These are phyloP conservation scores for Albugo candida DNA, from an alignment of 352 stramenopile genomes.

Conservation along the genomic window DNA sequence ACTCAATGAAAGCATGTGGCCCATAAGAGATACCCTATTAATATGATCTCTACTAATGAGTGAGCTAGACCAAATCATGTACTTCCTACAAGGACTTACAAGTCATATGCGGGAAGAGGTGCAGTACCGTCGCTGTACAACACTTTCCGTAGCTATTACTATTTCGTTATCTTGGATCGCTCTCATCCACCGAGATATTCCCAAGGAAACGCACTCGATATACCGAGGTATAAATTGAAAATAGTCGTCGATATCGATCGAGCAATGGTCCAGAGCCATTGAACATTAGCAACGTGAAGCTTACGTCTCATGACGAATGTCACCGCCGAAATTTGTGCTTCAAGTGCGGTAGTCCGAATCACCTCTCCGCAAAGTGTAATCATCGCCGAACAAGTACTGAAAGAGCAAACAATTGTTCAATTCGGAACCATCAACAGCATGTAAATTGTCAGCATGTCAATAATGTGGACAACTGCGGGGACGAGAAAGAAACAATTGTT, in stretches of 20 bases:
- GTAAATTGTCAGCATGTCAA: not conserved
- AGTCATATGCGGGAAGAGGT: not conserved
- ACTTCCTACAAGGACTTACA: not conserved
- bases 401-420: too few relatives aligned
- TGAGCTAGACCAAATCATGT: not conserved
- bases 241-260: not conserved
- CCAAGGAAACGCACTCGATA: not conserved
- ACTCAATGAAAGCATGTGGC: slow-evolving; percentile 4
- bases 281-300: not conserved
- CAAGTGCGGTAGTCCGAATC: not conserved
- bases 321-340: not conserved
- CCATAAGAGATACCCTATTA: too few relatives aligned
- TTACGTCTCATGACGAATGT: not conserved
- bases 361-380: not conserved
- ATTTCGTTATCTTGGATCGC: slow-evolving; percentile 11
- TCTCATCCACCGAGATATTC: slow-evolving; percentile 5
- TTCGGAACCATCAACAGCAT: too few relatives aligned
- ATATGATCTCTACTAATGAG: not conserved
- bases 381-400: not conserved
- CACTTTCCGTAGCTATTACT: slow-evolving; percentile 6
- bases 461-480: not conserved
- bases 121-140: slow-evolving; percentile 4
- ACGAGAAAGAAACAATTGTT: not conserved
- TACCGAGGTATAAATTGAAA: too few relatives aligned
- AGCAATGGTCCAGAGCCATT: not conserved